A percentile compares a stretch with the other conserved stretches of the same genome.
Evolutionary conservation across 1,139 yeast genomes (phyloP).

Genomic region (Yamadazyma atmosphaerica): DNA sequence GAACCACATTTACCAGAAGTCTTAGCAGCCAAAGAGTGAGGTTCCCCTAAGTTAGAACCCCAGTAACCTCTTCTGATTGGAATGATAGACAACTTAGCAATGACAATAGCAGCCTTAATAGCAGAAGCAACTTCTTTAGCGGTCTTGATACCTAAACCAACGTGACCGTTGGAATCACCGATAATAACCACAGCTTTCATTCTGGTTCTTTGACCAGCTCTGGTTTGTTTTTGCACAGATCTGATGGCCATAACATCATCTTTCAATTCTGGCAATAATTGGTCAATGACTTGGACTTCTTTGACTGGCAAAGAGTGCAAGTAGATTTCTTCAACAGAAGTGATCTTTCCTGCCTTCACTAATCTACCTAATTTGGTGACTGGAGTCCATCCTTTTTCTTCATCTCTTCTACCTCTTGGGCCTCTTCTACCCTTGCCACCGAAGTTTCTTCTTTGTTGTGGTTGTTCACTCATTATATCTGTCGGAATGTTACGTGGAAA

Average conservation of each 20-base stretch:
- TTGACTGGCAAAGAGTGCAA: conserved; percentile 98
- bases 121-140: conserved; percentile 99
- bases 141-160: conserved; percentile 99
- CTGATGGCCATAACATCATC: conserved; percentile 99
- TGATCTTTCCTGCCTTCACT: conserved; percentile 98
- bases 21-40: conserved; percentile 98
- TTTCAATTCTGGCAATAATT: conserved; percentile 90
- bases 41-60: conserved; percentile 99
- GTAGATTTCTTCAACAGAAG: conserved; percentile 97
- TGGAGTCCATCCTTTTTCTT: conserved; percentile 99
- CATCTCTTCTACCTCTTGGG: conserved; percentile 67
- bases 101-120: conserved; percentile 98
- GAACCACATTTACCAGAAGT: conserved; percentile 99
- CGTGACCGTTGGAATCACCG: conserved; percentile 99
- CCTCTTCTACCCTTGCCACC: conserved; percentile 64
- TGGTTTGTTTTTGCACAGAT: conserved; percentile 99
- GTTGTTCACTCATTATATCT: conserved; percentile 58
- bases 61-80: conserved; percentile 99
- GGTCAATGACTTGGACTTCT: conserved; percentile 99
- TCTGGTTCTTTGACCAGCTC: conserved; percentile 99
- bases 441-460: conserved; percentile 54
- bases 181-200: conserved; percentile 99
- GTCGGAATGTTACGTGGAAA: conserved; percentile 92
- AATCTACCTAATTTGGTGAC: conserved; percentile 99
- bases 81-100: conserved; percentile 97